phyloP scores from a whole-genome alignment of 768 basidiomycete species.

The Tulasnella sp. region DNA sequence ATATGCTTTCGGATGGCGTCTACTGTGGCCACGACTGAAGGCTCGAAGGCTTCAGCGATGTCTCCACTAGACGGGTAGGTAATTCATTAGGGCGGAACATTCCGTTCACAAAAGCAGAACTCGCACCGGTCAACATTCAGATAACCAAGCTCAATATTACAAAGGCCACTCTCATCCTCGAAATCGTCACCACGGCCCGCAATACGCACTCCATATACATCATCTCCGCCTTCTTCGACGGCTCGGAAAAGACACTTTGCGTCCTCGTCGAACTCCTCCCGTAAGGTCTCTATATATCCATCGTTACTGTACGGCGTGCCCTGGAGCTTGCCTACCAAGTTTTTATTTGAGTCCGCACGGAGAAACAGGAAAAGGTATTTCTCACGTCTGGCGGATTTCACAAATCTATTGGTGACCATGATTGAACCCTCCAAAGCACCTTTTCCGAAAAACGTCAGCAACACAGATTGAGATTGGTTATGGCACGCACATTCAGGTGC shows the following conservation, averaged over 20 bases:
- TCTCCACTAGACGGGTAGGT: too few relatives aligned
- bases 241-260: background rate
- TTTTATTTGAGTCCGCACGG: too few relatives aligned
- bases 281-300: background rate
- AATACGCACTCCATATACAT: background rate
- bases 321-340: background rate
- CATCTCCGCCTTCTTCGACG: too few relatives aligned
- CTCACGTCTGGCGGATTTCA: background rate
- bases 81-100: too few relatives aligned
- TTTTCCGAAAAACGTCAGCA: too few relatives aligned
- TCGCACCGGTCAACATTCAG: background rate
- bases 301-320: background rate
- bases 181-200: background rate
- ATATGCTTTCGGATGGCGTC: constrained; percentile 46
- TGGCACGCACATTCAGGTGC: constrained; percentile 21
- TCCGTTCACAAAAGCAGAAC: too few relatives aligned
- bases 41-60: too few relatives aligned
- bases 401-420: constrained; percentile 52
- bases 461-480: too few relatives aligned
- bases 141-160: background rate
- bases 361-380: background rate
- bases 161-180: background rate
- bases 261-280: background rate
- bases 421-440: constrained; percentile 55
- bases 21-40: constrained; percentile 47